phyloP scores from a whole-genome alignment of 2,329 filamentous ascomycete genomes.

The Teratosphaeria destructans region DNA sequence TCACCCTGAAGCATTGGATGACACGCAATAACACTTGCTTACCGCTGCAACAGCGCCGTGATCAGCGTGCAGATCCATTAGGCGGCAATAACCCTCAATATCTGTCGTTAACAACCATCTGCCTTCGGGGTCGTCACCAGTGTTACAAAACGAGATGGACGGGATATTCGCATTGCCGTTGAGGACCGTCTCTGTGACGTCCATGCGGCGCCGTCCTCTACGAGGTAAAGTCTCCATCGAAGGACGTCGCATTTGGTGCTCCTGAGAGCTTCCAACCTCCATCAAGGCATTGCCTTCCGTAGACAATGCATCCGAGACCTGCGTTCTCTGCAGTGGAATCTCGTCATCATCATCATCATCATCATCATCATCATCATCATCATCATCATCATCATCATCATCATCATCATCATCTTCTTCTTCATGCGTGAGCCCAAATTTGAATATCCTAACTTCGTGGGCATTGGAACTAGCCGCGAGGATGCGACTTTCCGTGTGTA shows the following conservation, averaged over 20 bases:
- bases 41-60: not conserved
- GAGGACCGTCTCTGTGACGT: slow-evolving; percentile 19
- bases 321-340: not conserved
- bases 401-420: slow-evolving; percentile 1
- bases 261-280: not conserved
- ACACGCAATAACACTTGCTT: not conserved
- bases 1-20: not conserved
- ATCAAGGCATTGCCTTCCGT: not conserved
- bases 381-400: too few relatives aligned
- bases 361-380: too few relatives aligned
- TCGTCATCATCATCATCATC: slow-evolving; percentile 2
- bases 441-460: slow-evolving; percentile 47
- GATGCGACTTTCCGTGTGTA: slow-evolving; percentile 70
- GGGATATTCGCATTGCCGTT: slow-evolving; percentile 43
- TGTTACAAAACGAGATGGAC: slow-evolving; percentile 49
- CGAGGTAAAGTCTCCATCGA: not conserved
- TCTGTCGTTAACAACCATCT: slow-evolving; percentile 49
- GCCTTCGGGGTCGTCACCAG: slow-evolving; percentile 43
- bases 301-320: not conserved
- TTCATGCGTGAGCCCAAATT: slow-evolving; percentile 43
- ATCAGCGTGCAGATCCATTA: slow-evolving; percentile 17
- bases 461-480: slow-evolving; percentile 80
- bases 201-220: slow-evolving; percentile 7
- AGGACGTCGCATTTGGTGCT: not conserved
- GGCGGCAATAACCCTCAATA: slow-evolving; percentile 31